Evolutionary conservation across 1,284 basidiomycete species (phyloP).

Genomic region (Moesziomyces sp.): DNA sequence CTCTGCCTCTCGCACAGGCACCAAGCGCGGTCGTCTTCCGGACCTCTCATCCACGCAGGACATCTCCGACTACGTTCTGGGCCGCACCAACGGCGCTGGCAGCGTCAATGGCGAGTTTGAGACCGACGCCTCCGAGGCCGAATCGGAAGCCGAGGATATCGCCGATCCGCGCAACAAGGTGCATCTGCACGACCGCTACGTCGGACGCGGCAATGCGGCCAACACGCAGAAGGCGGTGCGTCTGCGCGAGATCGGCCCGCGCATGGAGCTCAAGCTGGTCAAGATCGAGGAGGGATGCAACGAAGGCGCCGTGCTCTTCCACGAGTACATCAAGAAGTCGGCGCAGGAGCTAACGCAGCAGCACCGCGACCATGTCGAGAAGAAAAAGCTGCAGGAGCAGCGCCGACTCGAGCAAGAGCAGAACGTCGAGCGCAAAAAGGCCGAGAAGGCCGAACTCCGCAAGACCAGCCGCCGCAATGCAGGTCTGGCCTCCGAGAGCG

Average conservation of each 20-base stretch:
- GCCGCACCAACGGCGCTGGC: slow-evolving; percentile 75
- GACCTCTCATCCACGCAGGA: slow-evolving; percentile 90
- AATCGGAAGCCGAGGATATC: slow-evolving; percentile 85
- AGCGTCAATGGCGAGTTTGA: slow-evolving; percentile 72
- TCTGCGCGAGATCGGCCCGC: slow-evolving; percentile 91
- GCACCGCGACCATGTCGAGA: slow-evolving; percentile 32
- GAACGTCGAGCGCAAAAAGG: slow-evolving; percentile 60
- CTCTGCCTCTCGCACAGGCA: slow-evolving; percentile 29
- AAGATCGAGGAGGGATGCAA: slow-evolving; percentile 92
- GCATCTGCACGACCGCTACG: slow-evolving; percentile 87
- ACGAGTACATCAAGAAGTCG: slow-evolving; percentile 59
- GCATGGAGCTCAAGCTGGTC: slow-evolving; percentile 90
- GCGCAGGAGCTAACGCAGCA: slow-evolving; percentile 38
- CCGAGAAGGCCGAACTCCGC: slow-evolving; percentile 41
- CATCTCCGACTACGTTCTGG: slow-evolving; percentile 92
- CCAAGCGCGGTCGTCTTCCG: slow-evolving; percentile 70
- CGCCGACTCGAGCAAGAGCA: slow-evolving; percentile 53
- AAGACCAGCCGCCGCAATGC: slow-evolving; percentile 18
- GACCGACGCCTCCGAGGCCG: slow-evolving; percentile 71
- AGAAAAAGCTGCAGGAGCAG: slow-evolving; percentile 44
- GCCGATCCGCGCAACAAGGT: slow-evolving; percentile 74
- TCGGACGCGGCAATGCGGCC: slow-evolving; percentile 91
- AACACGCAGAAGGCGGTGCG: slow-evolving; percentile 89
- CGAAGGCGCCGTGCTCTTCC: slow-evolving; percentile 63
- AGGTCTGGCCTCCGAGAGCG: slow-evolving; percentile 26